phyloP scores from a whole-genome alignment of 2,329 filamentous ascomycete species.

The Hypoxylon sp. region DNA sequence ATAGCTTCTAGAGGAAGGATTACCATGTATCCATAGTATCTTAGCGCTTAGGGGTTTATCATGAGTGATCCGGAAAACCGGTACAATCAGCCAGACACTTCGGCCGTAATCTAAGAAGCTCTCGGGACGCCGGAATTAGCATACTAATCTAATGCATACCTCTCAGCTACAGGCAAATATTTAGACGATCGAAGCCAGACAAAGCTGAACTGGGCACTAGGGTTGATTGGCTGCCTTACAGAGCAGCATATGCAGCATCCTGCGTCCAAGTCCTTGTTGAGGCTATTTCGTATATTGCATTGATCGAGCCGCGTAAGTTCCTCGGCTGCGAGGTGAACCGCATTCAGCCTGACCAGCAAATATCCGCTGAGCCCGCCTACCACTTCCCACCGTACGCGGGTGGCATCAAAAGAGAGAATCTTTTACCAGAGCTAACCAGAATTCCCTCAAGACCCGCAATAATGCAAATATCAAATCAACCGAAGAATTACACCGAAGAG shows the following conservation, averaged over 20 bases:
- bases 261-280: slow-evolving; percentile 12
- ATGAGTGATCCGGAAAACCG: slow-evolving; percentile 4
- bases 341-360: slow-evolving; percentile 40
- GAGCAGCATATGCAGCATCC: slow-evolving; percentile 7
- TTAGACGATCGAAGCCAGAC: slow-evolving; percentile 5
- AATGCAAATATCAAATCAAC: slow-evolving; percentile 32
- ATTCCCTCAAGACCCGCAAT: slow-evolving; percentile 32
- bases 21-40: slow-evolving; percentile 5
- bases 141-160: slow-evolving; percentile 3
- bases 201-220: slow-evolving; percentile 28
- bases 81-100: slow-evolving; percentile 1
- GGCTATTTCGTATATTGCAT: slow-evolving; percentile 31
- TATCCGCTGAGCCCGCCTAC: slow-evolving; percentile 34
- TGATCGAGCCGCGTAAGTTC: slow-evolving; percentile 27
- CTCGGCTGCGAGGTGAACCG: slow-evolving; percentile 30
- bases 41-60: neutral
- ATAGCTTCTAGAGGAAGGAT: neutral
- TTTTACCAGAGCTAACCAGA: slow-evolving; percentile 6
- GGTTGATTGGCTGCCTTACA: slow-evolving; percentile 37
- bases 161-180: slow-evolving; percentile 10
- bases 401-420: neutral
- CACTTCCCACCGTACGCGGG: slow-evolving; percentile 10
- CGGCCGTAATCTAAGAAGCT: slow-evolving; percentile 22
- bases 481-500: slow-evolving; percentile 41
- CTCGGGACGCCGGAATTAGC: neutral